Evolutionary conservation across 208 protist species (phyloP), one percentile per base, ranked within the genome.

Genomic region (Trypanosoma cruzi): DNA sequence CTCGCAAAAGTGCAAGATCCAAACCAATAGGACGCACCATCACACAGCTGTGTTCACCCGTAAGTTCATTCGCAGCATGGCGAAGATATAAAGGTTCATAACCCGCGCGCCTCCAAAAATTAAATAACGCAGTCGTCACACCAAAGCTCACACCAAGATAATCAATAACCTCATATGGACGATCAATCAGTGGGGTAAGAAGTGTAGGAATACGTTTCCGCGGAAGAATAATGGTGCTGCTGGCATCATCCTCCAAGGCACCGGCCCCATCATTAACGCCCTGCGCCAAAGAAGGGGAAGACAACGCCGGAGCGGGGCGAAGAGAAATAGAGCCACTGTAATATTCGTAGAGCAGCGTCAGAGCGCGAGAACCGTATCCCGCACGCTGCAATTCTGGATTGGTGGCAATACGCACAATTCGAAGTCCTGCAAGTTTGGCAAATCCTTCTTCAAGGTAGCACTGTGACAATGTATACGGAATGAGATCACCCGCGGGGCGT

Each of bases 401-500:
- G 1, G 98, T 99, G 24, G 99, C 99, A 52, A 99, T 99, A 48
- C 99, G 92, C 29, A 99, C 98, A 14, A 99, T 80, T 54, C 99
- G 92, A 20, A 97, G 88, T 4, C 99, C 99, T 5, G 90, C 95
- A 31, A 99, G 85, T 50, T 89, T 80, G 44, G 97, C 92, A 71
- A 99, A 99, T 31, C 90, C 85, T 64, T 95, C 86, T 65, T 99
- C 98, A 64, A 99, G 84, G 75, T 93, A 99, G 69, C 95, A 87
- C 80, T 99, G 95, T 0, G 97, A 93, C 2, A 99, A 68, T 3
- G 98, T 99, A 96, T 99, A 99, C 18, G 99, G 99, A 73, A 99
- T 99, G 4, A 99, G 78, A 80, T 99, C 99, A 28, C 99, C 99
- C 2, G 95, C 89, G n/a, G 92, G 90, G 8, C 93, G 86, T 29